These are phyloP conservation scores for Acanthamoeba divionensis DNA, from an alignment of 208 protist genomes.

Conservation along the genomic window DNA sequence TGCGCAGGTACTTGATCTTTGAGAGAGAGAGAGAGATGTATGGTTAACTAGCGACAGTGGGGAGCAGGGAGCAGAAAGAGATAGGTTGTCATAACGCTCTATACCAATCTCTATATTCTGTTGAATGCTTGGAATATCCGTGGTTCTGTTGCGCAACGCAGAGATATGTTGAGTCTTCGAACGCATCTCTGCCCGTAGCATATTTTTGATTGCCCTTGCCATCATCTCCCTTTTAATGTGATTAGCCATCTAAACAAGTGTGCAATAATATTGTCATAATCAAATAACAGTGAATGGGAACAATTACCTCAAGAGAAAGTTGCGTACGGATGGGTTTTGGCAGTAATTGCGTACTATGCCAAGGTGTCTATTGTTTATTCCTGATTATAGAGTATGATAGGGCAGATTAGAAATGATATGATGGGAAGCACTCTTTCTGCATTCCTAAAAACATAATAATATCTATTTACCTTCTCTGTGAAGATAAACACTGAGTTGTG, in stretches of 20 bases:
- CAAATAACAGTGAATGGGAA: not conserved
- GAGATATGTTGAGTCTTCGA: constrained; percentile 18
- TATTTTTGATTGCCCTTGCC: constrained; percentile 42
- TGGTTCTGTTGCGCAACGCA: too few relatives aligned
- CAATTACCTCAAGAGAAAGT: constrained; percentile 5
- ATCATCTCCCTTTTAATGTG: constrained; percentile 44
- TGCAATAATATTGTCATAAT: not conserved
- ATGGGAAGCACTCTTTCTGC: not conserved
- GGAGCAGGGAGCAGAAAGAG: not conserved
- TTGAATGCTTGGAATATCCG: not conserved
- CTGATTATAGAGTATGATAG: not conserved
- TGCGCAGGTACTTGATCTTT: not conserved
- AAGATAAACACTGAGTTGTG: constrained; percentile 10
- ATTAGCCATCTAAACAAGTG: not conserved
- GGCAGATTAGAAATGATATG: not conserved
- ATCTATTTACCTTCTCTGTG: constrained; percentile 22
- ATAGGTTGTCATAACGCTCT: not conserved
- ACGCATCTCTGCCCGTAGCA: constrained; percentile 25
- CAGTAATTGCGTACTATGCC: constrained; percentile 39
- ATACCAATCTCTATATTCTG: not conserved
- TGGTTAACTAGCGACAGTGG: not conserved
- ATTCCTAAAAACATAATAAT: not conserved
- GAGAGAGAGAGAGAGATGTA: not conserved
- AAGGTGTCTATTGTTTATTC: constrained; percentile 48
- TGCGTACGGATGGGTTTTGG: not conserved